Evolutionary conservation across 768 basidiomycete genomes (phyloP), one percentile per base, ranked within the genome.

Genomic region (Mycena venus): DNA sequence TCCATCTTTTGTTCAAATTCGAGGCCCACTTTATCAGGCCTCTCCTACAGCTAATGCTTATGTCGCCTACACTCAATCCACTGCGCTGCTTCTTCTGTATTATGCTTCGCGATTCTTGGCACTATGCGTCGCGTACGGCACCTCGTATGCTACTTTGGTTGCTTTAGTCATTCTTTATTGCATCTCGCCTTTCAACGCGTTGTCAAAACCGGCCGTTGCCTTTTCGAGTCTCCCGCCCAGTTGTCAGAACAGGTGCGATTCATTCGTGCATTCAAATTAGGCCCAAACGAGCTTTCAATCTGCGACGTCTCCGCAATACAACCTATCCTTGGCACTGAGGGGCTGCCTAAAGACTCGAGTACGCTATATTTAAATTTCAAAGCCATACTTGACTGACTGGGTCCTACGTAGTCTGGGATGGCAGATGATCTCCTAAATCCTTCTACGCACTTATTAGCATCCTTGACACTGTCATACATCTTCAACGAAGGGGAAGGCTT

Each of bases 301-400:
- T 68, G 67, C 25, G 56, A 68, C 25, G 42, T 27, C 17, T 14
- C 53, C 29, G 66, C 67, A 14, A 59, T 68, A 21, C 67, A 68
- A 38, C 42, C 56, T 15, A 31, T 59, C 17, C 56, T 68, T 59
- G 56, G 65, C 38, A 19, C 53, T 21, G 53, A 68, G 1, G 67
- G 67, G 29, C 31, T 68, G 67, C 67, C 67, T 19, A 68, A 68
- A 47, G 67, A 56, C 12, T 56, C 67, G 2, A 59, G 67, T 68
- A 47, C 29, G 42, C 32, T 5, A 11, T 44, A 25, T 9, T 5
- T 59, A 19, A 21, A 34, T 40, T 25, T 42, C 1, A 10, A 53
- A 36, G 1, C 5, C 8, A 44, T 32, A 31, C 58, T 27, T 31
- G 14, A 40, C 17, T 34, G 2, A 2, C 40, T 42, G 7, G 11